Evolutionary conservation across 306 rosid genomes (phyloP).

Genomic region (Parietaria judaica): DNA sequence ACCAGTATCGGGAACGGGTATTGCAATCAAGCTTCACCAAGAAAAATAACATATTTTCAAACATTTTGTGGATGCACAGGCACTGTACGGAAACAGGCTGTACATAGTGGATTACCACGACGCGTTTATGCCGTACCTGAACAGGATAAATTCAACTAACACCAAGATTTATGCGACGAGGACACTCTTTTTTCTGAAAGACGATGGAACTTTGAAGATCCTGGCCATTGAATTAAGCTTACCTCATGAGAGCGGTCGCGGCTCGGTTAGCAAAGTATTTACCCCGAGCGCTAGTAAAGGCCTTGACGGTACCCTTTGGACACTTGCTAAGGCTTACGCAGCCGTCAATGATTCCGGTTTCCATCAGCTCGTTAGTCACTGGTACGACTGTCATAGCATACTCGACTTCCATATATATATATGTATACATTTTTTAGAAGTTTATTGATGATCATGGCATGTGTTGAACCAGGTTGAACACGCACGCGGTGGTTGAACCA

Average conservation of each 20-base stretch:
- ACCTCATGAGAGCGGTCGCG: conserved; percentile 33
- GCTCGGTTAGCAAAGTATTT: conserved; percentile 42
- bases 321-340: conserved; percentile 55
- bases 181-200: conserved; percentile 45
- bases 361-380: conserved; percentile 61
- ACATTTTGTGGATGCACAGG: conserved; percentile 27
- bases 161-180: conserved; percentile 52
- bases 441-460: background rate
- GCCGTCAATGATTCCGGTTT: conserved; percentile 49
- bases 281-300: conserved; percentile 37
- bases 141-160: conserved; percentile 27
- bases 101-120: conserved; percentile 62
- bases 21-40: no score
- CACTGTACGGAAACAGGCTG: conserved; percentile 32
- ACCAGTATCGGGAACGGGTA: no score
- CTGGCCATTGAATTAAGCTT: conserved; percentile 54
- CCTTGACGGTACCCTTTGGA: conserved; percentile 40
- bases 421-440: background rate
- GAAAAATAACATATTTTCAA: background rate
- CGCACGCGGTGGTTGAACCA: conserved; percentile 66
- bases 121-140: conserved; percentile 44
- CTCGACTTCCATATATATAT: background rate
- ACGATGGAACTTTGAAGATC: conserved; percentile 55
- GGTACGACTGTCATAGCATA: conserved; percentile 23
- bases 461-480: conserved; percentile 38